Evolutionary conservation across 129 eudicot genomes (phyloP), one percentile per base, ranked within the genome.

Genomic region (Scalesia atractyloides): DNA sequence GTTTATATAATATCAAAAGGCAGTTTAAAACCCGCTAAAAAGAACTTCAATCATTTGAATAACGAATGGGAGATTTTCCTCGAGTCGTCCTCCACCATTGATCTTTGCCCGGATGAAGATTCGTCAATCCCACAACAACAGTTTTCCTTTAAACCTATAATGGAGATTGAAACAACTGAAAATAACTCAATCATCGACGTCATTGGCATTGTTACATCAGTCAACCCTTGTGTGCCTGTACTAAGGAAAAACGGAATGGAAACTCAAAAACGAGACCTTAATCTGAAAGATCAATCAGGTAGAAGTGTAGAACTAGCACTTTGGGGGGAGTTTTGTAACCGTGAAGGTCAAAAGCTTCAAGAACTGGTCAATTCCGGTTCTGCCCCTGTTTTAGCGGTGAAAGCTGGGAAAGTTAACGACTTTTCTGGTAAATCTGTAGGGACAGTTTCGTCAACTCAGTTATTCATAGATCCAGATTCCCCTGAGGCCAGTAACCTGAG

Each of bases 251-350:
- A 90, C 61, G 99, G 99, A 57, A 90, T 95, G 96, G 99, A 95
- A 85, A 95, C 99, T 66, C 97, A 86, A 72, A 90, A 91, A 82
- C 83, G 99, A 80, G 82, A 82, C 50, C 65, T 95, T 24, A 88
- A 79, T 68, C 54, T 95, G 60, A 95, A 95, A 84, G 99, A 95
- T 77, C 88, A 86, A 64, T 90, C 99, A 9, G 91, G 85, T 16
- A 47, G 66, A 62, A 94, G 96, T 44, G 90, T 94, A 3, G 99
- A 94, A 59, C 66, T 95, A 73, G 88, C 99, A 12, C 87, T 95
- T 16, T 95, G 99, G 99, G 99, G 99, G 16, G 99, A 90, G 71
- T 86, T 90, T 61, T 95, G 99, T 82, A 95, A 90, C 46, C 69
- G 87, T 51, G 99, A 90, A 85, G 99, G 99, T 36, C 97, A 91